A percentile compares a stretch with the other conserved stretches of the same genome.
phyloP scores from a whole-genome alignment of 495 filamentous ascomycete genomes.

The Amniculicola lignicola region DNA sequence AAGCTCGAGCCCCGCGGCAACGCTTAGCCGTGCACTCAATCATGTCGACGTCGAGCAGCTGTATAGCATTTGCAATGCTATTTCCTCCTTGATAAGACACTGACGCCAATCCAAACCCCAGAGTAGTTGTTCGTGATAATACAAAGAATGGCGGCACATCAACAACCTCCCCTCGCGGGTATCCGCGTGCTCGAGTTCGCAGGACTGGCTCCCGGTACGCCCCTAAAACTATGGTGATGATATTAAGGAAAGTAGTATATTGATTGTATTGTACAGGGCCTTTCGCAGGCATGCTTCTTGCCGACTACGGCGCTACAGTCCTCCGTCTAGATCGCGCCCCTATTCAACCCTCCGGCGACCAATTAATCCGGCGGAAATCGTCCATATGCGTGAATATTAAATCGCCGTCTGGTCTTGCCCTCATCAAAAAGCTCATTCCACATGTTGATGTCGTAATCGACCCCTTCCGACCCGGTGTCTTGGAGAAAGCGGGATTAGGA shows the following conservation, averaged over 20 bases:
- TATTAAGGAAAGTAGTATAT: not conserved
- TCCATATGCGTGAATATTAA: constrained; percentile 79
- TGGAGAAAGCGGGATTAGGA: constrained; percentile 76
- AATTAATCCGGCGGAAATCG: constrained; percentile 72
- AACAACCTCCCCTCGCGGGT: constrained; percentile 64
- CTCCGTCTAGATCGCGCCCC: constrained; percentile 76
- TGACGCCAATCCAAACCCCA: too few relatives aligned
- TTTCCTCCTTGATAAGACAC: not conserved
- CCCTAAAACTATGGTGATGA: not conserved
- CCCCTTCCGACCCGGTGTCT: constrained; percentile 84
- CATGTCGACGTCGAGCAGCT: constrained; percentile 25
- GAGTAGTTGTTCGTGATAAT: too few relatives aligned
- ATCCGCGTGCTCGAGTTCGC: constrained; percentile 86
- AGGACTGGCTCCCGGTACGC: constrained; percentile 77
- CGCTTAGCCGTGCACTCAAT: constrained; percentile 20
- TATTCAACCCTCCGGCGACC: constrained; percentile 56
- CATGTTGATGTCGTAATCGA: constrained; percentile 80
- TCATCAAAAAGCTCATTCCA: constrained; percentile 63
- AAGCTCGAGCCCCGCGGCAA: constrained; percentile 6
- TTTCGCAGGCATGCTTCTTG: constrained; percentile 82
- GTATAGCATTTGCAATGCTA: constrained; percentile 17
- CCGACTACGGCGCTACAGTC: constrained; percentile 83
- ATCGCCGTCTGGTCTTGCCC: constrained; percentile 53
- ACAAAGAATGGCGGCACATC: constrained; percentile 12
- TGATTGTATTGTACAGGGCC: constrained; percentile 54